Evolutionary conservation across 73 alveolate genomes (phyloP).

Genomic region (Tetrahymena elliotti): DNA sequence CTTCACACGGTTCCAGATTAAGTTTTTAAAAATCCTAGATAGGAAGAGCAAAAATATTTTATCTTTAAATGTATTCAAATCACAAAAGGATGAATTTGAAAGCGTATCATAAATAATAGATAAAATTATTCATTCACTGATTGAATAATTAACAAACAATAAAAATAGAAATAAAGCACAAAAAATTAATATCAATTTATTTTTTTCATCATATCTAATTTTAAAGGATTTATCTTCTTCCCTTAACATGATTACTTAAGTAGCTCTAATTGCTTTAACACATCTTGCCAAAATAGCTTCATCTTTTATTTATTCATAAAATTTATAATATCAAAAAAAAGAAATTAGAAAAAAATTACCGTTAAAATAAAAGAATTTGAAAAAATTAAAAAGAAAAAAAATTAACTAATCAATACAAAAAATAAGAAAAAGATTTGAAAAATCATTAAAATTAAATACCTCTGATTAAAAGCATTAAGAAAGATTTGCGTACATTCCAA

Average conservation of each 20-base stretch:
- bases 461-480: not conserved
- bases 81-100: not conserved
- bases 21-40: not conserved
- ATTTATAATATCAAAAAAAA: not conserved
- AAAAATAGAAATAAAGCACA: not conserved
- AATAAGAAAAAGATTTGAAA: not conserved
- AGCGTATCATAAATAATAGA: not conserved
- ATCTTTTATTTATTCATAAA: not conserved
- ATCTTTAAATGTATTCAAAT: not conserved
- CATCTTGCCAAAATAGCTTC: constrained; percentile 1
- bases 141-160: not conserved
- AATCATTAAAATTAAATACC: not conserved
- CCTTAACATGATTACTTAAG: not conserved
- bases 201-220: not conserved
- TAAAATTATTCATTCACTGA: no score
- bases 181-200: not conserved
- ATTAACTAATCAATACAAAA: not conserved
- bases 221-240: not conserved
- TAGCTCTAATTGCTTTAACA: not conserved
- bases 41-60: not conserved
- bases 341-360: not conserved
- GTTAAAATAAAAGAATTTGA: not conserved
- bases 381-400: not conserved
- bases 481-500: not conserved
- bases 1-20: not conserved